Conservation (phyloP, 1,284 basidiomycete genomes). For the Sanghuangporus sanghuang region DNA sequence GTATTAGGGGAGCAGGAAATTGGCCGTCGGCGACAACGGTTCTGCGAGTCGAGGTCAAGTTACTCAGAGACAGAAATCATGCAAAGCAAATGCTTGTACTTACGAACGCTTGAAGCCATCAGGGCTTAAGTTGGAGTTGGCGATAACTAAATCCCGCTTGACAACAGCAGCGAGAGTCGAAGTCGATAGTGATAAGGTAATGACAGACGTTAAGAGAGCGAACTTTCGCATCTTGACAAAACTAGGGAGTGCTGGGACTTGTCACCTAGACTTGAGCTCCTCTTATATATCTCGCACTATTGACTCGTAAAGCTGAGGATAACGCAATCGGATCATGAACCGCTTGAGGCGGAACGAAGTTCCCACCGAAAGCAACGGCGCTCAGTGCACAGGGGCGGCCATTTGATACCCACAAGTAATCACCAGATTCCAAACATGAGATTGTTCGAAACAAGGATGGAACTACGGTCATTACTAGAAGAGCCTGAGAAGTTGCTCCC, state of each 20-base stretch:
- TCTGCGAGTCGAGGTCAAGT: background rate
- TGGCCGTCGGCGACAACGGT: conserved; percentile 25
- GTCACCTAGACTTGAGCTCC: background rate
- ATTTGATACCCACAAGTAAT: background rate
- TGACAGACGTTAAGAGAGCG: background rate
- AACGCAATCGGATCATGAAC: background rate
- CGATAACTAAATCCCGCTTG: conserved; percentile 23
- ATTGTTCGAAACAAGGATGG: background rate
- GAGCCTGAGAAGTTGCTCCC: background rate
- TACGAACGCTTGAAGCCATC: conserved; percentile 25
- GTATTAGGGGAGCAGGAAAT: conserved; percentile 28
- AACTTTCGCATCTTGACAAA: background rate
- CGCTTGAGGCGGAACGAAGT: background rate
- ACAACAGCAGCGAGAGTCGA: conserved; percentile 3
- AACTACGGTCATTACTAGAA: background rate
- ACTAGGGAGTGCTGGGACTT: background rate
- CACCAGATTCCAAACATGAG: background rate
- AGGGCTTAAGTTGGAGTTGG: conserved; percentile 27
- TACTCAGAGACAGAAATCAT: background rate
- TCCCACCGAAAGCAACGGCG: background rate
- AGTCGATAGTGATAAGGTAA: conserved; percentile 6
- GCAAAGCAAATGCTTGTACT: background rate
- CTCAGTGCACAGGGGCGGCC: background rate
- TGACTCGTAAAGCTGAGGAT: background rate
- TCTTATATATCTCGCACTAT: background rate